Evolutionary conservation across 169 alveolate genomes (phyloP).

Genomic region (Theileria sp.): DNA sequence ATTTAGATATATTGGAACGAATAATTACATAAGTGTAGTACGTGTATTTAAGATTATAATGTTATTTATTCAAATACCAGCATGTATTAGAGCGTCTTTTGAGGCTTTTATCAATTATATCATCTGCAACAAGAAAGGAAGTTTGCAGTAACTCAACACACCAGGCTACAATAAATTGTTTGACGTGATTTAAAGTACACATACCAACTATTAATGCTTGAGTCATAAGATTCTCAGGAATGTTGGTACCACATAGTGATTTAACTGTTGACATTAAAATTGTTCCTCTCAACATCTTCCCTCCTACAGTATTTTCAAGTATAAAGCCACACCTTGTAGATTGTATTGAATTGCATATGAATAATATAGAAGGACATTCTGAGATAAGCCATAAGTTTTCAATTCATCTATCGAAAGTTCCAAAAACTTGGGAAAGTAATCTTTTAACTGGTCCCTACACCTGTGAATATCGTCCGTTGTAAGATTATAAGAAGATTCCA

Average conservation of each 20-base stretch:
- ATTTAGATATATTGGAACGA: background rate
- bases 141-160: constrained; percentile 78
- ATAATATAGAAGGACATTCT: constrained; percentile 42
- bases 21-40: background rate
- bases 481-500: background rate
- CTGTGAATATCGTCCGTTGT: constrained; percentile 4
- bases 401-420: constrained; percentile 49
- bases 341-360: constrained; percentile 63
- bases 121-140: constrained; percentile 78
- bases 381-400: constrained; percentile 45
- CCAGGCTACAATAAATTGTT: constrained; percentile 64
- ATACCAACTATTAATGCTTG: constrained; percentile 54
- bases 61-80: constrained; percentile 53
- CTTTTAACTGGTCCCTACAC: constrained; percentile 55
- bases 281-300: constrained; percentile 61
- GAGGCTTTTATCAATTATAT: constrained; percentile 75
- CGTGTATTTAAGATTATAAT: background rate
- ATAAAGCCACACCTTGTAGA: constrained; percentile 42
- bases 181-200: background rate
- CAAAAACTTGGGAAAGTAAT: constrained; percentile 54
- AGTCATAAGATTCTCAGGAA: constrained; percentile 45
- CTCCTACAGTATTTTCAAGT: constrained; percentile 31
- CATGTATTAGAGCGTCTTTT: constrained; percentile 71
- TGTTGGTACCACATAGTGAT: constrained; percentile 33
- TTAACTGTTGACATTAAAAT: constrained; percentile 39